Conservation (phyloP, 768 basidiomycete genomes). For the Lactarius trivialis region DNA sequence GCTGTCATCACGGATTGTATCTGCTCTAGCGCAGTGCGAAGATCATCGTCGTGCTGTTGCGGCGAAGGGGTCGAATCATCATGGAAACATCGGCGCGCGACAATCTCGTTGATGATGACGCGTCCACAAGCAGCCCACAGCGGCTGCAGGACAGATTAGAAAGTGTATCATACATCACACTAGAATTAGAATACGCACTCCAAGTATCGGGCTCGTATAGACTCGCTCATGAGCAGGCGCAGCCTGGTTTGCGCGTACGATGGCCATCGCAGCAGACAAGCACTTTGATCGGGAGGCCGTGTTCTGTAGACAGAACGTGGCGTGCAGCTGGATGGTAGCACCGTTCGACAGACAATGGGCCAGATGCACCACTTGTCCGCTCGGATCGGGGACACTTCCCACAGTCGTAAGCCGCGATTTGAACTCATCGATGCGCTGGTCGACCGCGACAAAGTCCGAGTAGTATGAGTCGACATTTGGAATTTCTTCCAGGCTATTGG, state of each 20-base stretch:
- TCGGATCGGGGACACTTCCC: conserved; percentile 18
- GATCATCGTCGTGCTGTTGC: conserved; percentile 13
- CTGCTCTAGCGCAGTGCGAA: conserved; percentile 16
- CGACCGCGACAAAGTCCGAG: conserved; percentile 26
- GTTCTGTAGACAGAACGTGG: conserved; percentile 22
- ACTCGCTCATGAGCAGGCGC: conserved; percentile 3
- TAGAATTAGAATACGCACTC: conserved; percentile 1
- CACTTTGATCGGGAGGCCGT: conserved; percentile 20
- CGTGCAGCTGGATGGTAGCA: conserved; percentile 30
- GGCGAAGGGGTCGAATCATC: conserved; percentile 5
- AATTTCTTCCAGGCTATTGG: conserved; percentile 1
- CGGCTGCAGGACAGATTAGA: neutral
- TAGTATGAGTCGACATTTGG: conserved; percentile 23
- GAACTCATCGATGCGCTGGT: conserved; percentile 29
- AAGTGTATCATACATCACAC: neutral
- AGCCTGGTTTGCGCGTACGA: conserved; percentile 12
- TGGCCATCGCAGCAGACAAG: conserved; percentile 17
- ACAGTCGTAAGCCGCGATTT: conserved; percentile 24
- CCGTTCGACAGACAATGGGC: conserved; percentile 27
- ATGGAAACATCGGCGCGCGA: conserved; percentile 14
- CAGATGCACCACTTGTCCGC: conserved; percentile 24
- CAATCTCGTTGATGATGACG: conserved; percentile 21
- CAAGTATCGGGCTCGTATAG: conserved; percentile 6
- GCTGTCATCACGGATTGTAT: conserved; percentile 15
- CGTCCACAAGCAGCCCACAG: conserved; percentile 21